A percentile compares a stretch with the other conserved stretches of the same genome.
These are phyloP conservation scores for Colletotrichum godetiae DNA, from an alignment of 2,329 filamentous ascomycete species.

Conservation along the genomic window DNA sequence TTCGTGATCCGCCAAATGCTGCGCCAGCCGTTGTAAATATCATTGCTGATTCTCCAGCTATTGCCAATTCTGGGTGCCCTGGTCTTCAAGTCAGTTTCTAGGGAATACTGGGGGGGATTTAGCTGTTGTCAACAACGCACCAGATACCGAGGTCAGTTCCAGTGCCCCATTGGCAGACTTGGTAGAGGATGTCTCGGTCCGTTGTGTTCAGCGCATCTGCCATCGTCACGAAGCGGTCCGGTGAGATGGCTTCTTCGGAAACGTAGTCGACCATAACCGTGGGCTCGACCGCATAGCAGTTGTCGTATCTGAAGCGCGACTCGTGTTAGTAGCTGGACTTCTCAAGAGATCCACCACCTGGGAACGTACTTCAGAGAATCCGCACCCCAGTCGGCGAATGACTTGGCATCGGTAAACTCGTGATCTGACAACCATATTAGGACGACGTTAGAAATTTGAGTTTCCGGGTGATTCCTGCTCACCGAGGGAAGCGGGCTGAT, in stretches of 20 bases:
- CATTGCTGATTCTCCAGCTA: conserved; percentile 64
- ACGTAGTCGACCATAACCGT: conserved; percentile 55
- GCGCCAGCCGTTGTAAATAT: conserved; percentile 63
- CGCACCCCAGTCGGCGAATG: conserved; percentile 56
- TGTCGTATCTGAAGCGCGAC: conserved; percentile 53
- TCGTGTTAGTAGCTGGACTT: not conserved
- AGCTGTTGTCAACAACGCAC: conserved; percentile 36
- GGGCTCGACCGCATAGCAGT: conserved; percentile 57
- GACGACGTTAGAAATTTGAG: not conserved
- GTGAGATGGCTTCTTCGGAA: conserved; percentile 51
- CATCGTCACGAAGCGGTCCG: conserved; percentile 59
- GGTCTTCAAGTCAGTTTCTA: not conserved
- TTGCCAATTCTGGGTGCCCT: conserved; percentile 46
- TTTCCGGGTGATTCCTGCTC: conserved; percentile 11
- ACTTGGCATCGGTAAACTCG: conserved; percentile 53
- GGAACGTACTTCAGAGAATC: conserved; percentile 62
- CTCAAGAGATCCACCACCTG: not conserved
- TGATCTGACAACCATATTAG: conserved; percentile 43
- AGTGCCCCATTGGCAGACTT: conserved; percentile 65
- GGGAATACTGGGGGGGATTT: not conserved
- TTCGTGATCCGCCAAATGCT: conserved; percentile 64
- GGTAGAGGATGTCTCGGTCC: conserved; percentile 57
- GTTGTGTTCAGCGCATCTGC: conserved; percentile 51
- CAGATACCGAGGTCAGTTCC: conserved; percentile 59
- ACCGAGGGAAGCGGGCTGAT: conserved; percentile 58